Evolutionary conservation across 1,139 yeast species (phyloP), one percentile per base, ranked within the genome.

Genomic region (Saccharomycopsis phalli): DNA sequence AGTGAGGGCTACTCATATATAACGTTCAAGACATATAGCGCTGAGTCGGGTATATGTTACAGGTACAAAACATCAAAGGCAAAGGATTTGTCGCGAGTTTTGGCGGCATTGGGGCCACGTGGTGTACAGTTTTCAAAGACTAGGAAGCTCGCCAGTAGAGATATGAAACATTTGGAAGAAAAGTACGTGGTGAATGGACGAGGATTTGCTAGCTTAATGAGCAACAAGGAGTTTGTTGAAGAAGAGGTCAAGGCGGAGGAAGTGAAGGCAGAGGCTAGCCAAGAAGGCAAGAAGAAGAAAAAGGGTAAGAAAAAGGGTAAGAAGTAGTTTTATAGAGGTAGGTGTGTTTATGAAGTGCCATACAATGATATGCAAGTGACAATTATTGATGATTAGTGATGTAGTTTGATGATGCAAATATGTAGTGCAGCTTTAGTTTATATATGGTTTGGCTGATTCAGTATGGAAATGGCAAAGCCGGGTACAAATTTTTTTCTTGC

Each of bases 51-150:
- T 2, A 68, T 77, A 34, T 70, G 82, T 44, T 71, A 81, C 57
- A 71, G 71, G 49, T 74, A 69, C 53, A 68, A 68, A 45, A 77
- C 94, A 0, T 62, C 65, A 48, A 80, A 80, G 52, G 61, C 70
- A 36, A 87, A 87, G 58, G 95, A 87, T 56, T 71, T 88, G 32
- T 79, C 91, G 14, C 71, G 91, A 52, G 58, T 88, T 25, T 62
- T 86, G 56, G 75, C 84, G 30, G 86, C 88, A n/a, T 56, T 87
- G 39, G 96, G 96, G 0, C 95, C 96, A 3, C 69, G 73, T 47
- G 91, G 93, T 2, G 81, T 82, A 13, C 68, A 61, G 48, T 53
- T 65, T 29, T 50, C 62, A 8, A 55, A 56, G 35, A 47, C 47
- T 13, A 45, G 47, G 32, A 50, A 49, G 30, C 38, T 38, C 6